A percentile compares a stretch with the other conserved stretches of the same genome.
Evolutionary conservation across 495 filamentous ascomycete genomes (phyloP).

Genomic region (Aspergillus sclerotioniger): DNA sequence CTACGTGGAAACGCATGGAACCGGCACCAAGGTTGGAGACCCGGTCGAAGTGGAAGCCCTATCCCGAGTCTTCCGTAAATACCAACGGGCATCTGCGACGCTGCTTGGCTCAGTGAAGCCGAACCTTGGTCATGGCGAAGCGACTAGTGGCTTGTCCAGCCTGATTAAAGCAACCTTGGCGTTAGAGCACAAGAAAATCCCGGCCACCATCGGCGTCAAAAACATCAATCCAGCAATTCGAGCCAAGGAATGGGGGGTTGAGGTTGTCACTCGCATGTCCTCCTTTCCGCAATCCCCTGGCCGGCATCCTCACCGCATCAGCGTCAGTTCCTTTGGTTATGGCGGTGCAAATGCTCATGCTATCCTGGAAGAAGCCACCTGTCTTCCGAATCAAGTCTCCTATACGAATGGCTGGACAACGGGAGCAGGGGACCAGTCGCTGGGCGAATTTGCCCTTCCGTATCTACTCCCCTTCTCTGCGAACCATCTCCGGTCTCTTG

Average conservation of each 20-base stretch:
- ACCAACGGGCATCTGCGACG: background rate
- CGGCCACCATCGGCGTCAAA: background rate
- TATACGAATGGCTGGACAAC: background rate
- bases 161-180: background rate
- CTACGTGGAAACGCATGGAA: background rate
- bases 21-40: background rate
- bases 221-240: background rate
- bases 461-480: background rate
- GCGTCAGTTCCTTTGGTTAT: slow-evolving; percentile 1
- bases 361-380: slow-evolving; percentile 1
- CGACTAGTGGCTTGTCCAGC: background rate
- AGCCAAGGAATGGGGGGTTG: background rate
- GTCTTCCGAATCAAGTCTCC: background rate
- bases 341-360: slow-evolving; percentile 28
- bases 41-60: background rate
- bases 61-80: background rate
- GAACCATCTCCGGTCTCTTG: background rate
- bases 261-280: background rate
- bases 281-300: background rate
- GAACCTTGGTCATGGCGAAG: background rate
- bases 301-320: background rate
- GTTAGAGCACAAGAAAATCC: background rate
- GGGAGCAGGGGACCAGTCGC: background rate
- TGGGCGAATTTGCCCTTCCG: too few relatives aligned
- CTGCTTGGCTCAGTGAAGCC: background rate